A percentile compares a stretch with the other conserved stretches of the same genome.
phyloP scores from a whole-genome alignment of 495 filamentous ascomycete genomes.

The Penicillium lagena region DNA sequence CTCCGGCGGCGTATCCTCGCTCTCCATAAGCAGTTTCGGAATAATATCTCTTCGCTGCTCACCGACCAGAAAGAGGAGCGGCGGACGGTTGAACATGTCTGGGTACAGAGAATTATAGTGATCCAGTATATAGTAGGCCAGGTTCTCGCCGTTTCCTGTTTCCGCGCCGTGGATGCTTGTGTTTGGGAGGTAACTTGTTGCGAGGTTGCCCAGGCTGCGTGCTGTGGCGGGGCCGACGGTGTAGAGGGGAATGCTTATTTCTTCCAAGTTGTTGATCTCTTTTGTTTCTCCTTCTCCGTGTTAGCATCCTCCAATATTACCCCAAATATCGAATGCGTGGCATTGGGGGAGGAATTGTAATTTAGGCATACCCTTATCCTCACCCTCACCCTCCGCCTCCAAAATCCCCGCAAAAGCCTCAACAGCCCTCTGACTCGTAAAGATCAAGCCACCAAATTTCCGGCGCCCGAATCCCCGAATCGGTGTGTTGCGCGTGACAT shows the following conservation, averaged over 20 bases:
- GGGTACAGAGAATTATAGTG: conserved; percentile 47
- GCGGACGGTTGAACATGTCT: no score
- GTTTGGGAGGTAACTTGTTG: conserved; percentile 29
- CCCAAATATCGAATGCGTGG: no score
- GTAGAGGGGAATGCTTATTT: conserved; percentile 46
- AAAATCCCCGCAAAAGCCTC: conserved; percentile 74
- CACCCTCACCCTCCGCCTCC: conserved; percentile 21
- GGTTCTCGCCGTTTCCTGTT: conserved; percentile 72
- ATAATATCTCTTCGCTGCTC: conserved; percentile 85
- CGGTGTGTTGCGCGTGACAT: neutral
- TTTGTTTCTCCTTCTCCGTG: no score
- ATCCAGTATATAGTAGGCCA: conserved; percentile 69
- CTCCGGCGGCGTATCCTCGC: conserved; percentile 25
- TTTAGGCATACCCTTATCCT: no score
- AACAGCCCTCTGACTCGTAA: conserved; percentile 91
- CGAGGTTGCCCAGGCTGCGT: conserved; percentile 57
- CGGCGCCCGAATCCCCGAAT: neutral
- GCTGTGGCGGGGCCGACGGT: conserved; percentile 90
- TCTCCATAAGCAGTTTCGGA: conserved; percentile 63
- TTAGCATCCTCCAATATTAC: no score
- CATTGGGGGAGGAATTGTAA: no score
- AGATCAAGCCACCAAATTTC: conserved; percentile 64
- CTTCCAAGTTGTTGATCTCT: no score
- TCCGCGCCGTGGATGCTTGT: conserved; percentile 66
- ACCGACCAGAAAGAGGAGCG: conserved; percentile 76